These are phyloP conservation scores for Myriosclerotinia duriaeana DNA, from an alignment of 2,329 filamentous ascomycete species.

Conservation along the genomic window DNA sequence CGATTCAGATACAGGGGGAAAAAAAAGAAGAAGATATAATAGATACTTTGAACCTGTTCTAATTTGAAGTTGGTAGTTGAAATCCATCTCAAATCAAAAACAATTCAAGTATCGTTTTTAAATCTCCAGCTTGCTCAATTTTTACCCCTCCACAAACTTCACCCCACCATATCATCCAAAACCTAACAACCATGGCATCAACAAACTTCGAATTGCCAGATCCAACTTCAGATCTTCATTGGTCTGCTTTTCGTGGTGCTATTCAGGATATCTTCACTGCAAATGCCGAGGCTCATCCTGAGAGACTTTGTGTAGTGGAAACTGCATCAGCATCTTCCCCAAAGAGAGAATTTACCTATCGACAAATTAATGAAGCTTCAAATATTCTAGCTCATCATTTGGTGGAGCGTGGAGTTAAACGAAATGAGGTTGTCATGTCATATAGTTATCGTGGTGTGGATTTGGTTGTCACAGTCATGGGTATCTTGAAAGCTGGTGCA, in stretches of 20 bases:
- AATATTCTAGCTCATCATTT: slow-evolving; percentile 80
- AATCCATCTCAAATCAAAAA: slow-evolving; percentile 15
- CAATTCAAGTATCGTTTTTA: slow-evolving; percentile 8
- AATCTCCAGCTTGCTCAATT: slow-evolving; percentile 22
- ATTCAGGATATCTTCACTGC: slow-evolving; percentile 60
- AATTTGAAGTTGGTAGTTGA: slow-evolving; percentile 20
- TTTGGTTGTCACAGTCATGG: slow-evolving; percentile 77
- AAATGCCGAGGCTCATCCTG: slow-evolving; percentile 63
- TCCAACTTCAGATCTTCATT: slow-evolving; percentile 58
- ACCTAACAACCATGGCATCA: slow-evolving; percentile 27
- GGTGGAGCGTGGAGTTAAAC: slow-evolving; percentile 66
- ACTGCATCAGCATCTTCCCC: slow-evolving; percentile 54
- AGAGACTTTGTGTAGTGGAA: slow-evolving; percentile 66
- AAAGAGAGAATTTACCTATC: slow-evolving; percentile 73
- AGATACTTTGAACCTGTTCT: slow-evolving; percentile 2
- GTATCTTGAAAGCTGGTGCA: slow-evolving; percentile 59
- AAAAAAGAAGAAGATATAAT: background rate
- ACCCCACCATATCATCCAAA: slow-evolving; percentile 12
- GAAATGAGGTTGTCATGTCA: slow-evolving; percentile 91
- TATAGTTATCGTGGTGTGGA: slow-evolving; percentile 82
- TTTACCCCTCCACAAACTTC: slow-evolving; percentile 9
- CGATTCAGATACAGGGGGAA: background rate
- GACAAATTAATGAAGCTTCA: slow-evolving; percentile 80
- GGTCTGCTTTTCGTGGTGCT: slow-evolving; percentile 58
- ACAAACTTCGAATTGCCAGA: slow-evolving; percentile 46